Evolutionary conservation across 306 rosid species (phyloP), one percentile per base, ranked within the genome.

Genomic region (Biancaea sappan): DNA sequence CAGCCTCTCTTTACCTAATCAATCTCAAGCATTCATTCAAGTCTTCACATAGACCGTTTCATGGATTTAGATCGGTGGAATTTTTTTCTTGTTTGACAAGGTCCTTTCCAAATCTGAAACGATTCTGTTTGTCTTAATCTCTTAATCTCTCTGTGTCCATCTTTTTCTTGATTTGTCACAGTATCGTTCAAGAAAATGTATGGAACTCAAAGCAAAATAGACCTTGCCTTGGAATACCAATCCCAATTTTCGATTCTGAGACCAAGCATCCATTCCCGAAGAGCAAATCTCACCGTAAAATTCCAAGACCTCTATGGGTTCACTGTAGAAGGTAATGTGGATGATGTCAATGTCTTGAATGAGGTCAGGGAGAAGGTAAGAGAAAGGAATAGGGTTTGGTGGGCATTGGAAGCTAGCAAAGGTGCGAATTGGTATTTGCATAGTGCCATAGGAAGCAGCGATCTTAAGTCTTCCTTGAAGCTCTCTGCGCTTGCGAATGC

Each of bases 341-440:
- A 89, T 47, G 94, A 89, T 77, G 94, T 89, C 9, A 89, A 89
- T 61, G 87, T 89, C 80, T 69, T 89, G 75, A 89, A 89, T 58
- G 94, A 89, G 83, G 90, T 89, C 52, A 79, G 94, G 53, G 94
- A 87, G 74, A 89, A 87, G 81, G 94, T 89, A 40, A 83, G 94
- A 80, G 73, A 85, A 40, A 91, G 86, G 61, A 91, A 89, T 7
- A 70, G 90, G 76, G 87, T 83, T 32, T 89, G 94, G 94, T 89
- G 94, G 94, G 87, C 91, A 14, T 77, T 89, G 83, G 94, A 89
- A 74, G 91, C 91, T 15, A 89, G 79, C 72, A 89, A 89, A 75
- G 94, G 94, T 2, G 94, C 90, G 13, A 87, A 87, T 87, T 89
- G 94, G 94, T 89, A 89, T 62, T 68, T 89, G 76, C 82, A 85